These are phyloP conservation scores for Alternaria novae-zelandiae DNA, from an alignment of 2,329 filamentous ascomycete genomes.

Conservation along the genomic window DNA sequence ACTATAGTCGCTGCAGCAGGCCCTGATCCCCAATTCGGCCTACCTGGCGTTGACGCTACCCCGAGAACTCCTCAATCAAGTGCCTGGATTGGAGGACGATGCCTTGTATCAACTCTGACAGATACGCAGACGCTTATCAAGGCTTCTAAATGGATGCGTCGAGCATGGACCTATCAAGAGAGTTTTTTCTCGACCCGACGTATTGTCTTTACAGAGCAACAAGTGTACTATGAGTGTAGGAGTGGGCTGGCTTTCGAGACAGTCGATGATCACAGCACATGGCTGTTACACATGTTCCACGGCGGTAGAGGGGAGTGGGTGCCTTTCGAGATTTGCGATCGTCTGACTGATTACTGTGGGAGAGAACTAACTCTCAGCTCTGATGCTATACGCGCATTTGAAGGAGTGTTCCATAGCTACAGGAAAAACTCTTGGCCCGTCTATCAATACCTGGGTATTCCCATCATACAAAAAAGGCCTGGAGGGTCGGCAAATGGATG, in stretches of 20 bases:
- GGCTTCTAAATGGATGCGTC: background rate
- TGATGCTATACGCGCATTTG: background rate
- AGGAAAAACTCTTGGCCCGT: background rate
- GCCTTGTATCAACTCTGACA: background rate
- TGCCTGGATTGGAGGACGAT: background rate
- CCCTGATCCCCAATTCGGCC: background rate
- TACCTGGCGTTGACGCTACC: background rate
- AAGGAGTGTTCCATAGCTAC: background rate
- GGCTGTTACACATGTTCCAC: too few relatives aligned
- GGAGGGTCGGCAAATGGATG: background rate
- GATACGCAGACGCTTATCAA: background rate
- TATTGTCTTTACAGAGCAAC: background rate
- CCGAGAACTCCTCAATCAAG: background rate
- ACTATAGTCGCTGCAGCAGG: background rate
- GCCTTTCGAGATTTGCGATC: too few relatives aligned
- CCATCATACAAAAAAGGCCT: background rate
- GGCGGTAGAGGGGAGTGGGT: too few relatives aligned
- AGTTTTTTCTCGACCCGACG: background rate
- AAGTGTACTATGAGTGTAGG: background rate
- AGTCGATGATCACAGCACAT: too few relatives aligned
- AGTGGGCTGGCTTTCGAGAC: background rate
- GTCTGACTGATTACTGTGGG: background rate
- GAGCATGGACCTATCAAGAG: background rate
- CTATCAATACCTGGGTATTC: background rate
- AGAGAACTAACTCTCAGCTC: background rate